Percentiles rank a stretch among this genome's conserved stretches.
Conservation (phyloP, 495 filamentous ascomycete species). For the Lasiosphaeriaceae sp. region DNA sequence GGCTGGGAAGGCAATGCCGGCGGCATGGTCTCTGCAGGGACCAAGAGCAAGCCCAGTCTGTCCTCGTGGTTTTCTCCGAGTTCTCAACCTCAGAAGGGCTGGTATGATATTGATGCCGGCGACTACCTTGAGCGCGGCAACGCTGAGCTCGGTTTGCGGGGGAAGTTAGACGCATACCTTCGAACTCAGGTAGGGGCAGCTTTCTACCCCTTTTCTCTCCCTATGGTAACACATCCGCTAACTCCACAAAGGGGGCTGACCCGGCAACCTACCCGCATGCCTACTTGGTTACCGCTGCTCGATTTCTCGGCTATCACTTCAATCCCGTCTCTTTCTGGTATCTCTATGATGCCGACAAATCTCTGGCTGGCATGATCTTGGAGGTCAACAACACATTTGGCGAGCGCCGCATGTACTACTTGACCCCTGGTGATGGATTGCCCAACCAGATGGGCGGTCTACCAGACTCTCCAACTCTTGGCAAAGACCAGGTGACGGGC, state of each 20-base stretch:
- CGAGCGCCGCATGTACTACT: constrained; percentile 63
- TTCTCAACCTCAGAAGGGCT: constrained; percentile 25
- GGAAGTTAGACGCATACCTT: constrained; percentile 58
- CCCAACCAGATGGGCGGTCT: constrained; percentile 7
- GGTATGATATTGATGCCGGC: constrained; percentile 55
- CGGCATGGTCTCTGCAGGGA: constrained; percentile 51
- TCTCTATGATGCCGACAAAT: constrained; percentile 56
- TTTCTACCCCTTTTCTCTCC: neutral
- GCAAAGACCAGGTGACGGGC: neutral
- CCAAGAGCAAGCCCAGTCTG: constrained; percentile 15
- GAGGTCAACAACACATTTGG: constrained; percentile 80
- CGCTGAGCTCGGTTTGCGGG: constrained; percentile 43
- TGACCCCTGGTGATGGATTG: constrained; percentile 31
- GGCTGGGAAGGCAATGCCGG: constrained; percentile 51
- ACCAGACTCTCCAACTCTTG: neutral
- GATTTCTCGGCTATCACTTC: constrained; percentile 66
- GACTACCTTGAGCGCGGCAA: constrained; percentile 57
- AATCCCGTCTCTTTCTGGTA: constrained; percentile 83
- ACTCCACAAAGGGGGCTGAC: constrained; percentile 42
- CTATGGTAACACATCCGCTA: constrained; percentile 5
- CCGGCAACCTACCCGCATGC: constrained; percentile 54
- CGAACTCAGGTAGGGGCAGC: constrained; percentile 37
- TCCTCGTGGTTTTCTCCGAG: constrained; percentile 28
- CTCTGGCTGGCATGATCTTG: constrained; percentile 63
- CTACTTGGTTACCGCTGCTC: constrained; percentile 66